Conservation (phyloP, 2,329 filamentous ascomycete genomes). For the Penicillium janthinellum region DNA sequence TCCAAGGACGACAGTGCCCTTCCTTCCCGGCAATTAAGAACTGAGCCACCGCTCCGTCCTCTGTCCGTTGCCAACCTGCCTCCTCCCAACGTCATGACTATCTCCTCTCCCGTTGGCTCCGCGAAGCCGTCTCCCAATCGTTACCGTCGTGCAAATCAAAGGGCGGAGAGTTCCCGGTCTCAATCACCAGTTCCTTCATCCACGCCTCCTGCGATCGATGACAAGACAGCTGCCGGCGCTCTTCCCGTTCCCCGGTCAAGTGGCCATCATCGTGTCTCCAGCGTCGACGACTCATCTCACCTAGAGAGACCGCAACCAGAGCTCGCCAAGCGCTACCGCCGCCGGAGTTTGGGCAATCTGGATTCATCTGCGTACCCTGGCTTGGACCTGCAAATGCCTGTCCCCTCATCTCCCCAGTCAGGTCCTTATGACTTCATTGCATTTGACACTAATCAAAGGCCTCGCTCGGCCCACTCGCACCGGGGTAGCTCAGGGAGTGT, state of each 20-base stretch:
- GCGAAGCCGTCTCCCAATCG: slow-evolving; percentile 76
- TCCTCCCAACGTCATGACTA: slow-evolving; percentile 54
- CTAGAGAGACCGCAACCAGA: slow-evolving; percentile 58
- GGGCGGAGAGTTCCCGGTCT: slow-evolving; percentile 51
- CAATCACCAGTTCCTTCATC: slow-evolving; percentile 17
- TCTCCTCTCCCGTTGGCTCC: slow-evolving; percentile 51
- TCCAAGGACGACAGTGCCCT: slow-evolving; percentile 55
- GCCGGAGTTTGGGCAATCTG: slow-evolving; percentile 77
- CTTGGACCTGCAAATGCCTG: slow-evolving; percentile 37
- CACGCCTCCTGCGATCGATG: slow-evolving; percentile 37
- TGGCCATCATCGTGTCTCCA: slow-evolving; percentile 60
- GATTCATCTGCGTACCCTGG: slow-evolving; percentile 47
- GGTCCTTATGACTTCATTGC: slow-evolving; percentile 39
- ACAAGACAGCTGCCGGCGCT: slow-evolving; percentile 43
- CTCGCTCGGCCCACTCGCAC: slow-evolving; percentile 44
- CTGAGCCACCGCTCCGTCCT: slow-evolving; percentile 43
- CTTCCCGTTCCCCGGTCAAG: slow-evolving; percentile 42
- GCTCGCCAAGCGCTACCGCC: slow-evolving; percentile 72
- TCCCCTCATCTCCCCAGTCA: slow-evolving; percentile 32
- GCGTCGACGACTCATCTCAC: slow-evolving; percentile 71
- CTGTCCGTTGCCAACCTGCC: slow-evolving; percentile 54
- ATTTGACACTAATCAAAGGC: slow-evolving; percentile 33
- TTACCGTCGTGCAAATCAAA: slow-evolving; percentile 70
- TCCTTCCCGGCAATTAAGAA: slow-evolving; percentile 41
- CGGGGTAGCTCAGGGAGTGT: slow-evolving; percentile 68